These are phyloP conservation scores for Cordia subcordata DNA, from an alignment of 257 asterid species.

Conservation along the genomic window DNA sequence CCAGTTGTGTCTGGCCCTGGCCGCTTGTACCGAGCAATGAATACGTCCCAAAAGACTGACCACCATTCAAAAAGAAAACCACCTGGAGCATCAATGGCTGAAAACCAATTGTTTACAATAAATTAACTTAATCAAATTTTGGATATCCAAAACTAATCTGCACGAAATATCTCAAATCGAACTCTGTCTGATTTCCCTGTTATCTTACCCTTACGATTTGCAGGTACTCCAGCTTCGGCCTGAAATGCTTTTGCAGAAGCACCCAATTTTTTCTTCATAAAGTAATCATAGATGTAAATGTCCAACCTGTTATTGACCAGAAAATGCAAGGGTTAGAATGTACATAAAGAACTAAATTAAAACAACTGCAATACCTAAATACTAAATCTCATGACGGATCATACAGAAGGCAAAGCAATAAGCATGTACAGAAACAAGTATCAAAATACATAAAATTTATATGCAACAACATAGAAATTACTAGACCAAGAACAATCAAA, in stretches of 20 bases:
- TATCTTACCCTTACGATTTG: slow-evolving; percentile 17
- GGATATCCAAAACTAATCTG: neutral
- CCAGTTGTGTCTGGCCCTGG: neutral
- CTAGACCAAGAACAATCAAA: no score
- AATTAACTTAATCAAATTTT: neutral
- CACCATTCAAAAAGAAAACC: slow-evolving; percentile 50
- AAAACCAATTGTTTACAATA: neutral
- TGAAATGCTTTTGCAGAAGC: slow-evolving; percentile 20
- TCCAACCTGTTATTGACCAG: slow-evolving; percentile 21
- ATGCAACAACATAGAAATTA: no score
- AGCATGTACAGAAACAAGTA: no score
- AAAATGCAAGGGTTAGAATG: neutral
- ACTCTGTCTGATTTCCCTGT: neutral
- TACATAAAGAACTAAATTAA: no score
- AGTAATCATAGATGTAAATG: slow-evolving; percentile 25
- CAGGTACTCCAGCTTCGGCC: slow-evolving; percentile 21
- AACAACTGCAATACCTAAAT: no score
- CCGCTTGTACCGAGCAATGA: slow-evolving; percentile 19
- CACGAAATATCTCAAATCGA: neutral
- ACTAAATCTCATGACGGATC: no score
- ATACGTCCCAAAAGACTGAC: slow-evolving; percentile 43
- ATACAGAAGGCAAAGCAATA: no score
- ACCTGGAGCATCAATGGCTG: slow-evolving; percentile 30
- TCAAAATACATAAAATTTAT: no score
- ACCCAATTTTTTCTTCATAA: slow-evolving; percentile 22